phyloP scores from a whole-genome alignment of 2,329 filamentous ascomycete species.

The Furcasterigmium sp. region DNA sequence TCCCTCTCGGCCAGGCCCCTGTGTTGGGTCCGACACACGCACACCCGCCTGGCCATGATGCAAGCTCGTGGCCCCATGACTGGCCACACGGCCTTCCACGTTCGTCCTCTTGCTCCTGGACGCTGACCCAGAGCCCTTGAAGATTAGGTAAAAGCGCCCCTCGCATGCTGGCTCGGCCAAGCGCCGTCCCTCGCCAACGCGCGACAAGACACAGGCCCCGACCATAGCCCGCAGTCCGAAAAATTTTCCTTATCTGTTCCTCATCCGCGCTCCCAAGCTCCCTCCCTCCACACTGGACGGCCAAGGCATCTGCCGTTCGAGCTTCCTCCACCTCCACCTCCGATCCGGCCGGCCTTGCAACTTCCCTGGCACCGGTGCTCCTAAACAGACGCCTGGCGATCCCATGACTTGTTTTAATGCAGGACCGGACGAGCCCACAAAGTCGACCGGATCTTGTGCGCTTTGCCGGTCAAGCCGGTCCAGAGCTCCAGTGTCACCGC shows the following conservation, averaged over 20 bases:
- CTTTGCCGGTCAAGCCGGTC: too few species aligned
- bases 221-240: neutral
- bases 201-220: too few species aligned
- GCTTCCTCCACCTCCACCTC: neutral
- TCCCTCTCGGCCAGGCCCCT: neutral
- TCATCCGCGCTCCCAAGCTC: neutral
- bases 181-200: neutral
- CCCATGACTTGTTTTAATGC: too few species aligned
- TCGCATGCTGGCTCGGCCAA: neutral
- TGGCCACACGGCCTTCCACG: neutral
- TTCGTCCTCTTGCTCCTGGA: neutral
- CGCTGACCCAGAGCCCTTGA: too few species aligned
- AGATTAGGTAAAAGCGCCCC: slow-evolving; percentile 1
- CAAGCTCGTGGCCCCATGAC: slow-evolving; percentile 3
- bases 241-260: slow-evolving; percentile 14
- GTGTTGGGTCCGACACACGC: neutral
- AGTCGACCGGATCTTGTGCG: too few species aligned
- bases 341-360: neutral
- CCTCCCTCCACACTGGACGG: neutral
- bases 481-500: too few species aligned
- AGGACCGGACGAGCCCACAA: too few species aligned
- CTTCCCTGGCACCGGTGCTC: too few species aligned
- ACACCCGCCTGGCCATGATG: neutral
- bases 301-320: neutral
- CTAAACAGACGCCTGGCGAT: too few species aligned